Percentiles rank a stretch among this genome's conserved stretches.
Conservation (phyloP, 1,139 yeast genomes). For the Tardiomyces blankii region DNA sequence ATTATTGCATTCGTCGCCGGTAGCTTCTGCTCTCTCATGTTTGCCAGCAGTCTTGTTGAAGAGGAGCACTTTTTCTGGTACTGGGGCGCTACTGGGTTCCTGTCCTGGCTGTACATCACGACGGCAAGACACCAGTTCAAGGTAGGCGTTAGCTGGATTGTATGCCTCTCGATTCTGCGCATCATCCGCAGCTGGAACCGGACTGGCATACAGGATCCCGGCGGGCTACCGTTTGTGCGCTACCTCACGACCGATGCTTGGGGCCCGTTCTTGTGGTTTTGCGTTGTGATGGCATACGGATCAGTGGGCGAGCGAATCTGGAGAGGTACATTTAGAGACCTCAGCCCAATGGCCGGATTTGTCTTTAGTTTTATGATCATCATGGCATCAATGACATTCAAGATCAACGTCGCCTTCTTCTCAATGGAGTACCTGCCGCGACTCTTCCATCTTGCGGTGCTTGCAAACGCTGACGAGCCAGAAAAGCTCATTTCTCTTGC, state of each 20-base stretch:
- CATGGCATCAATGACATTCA: conserved; percentile 41
- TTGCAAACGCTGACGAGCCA: conserved; percentile 10
- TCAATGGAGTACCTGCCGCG: conserved; percentile 44
- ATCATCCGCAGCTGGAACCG: conserved; percentile 77
- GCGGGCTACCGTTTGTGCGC: conserved; percentile 36
- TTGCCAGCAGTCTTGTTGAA: conserved; percentile 89
- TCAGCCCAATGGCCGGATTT: conserved; percentile 26
- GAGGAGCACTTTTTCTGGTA: conserved; percentile 98
- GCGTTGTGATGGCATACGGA: conserved; percentile 35
- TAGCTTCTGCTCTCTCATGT: conserved; percentile 47
- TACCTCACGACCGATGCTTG: conserved; percentile 17
- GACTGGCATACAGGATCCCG: conserved; percentile 74
- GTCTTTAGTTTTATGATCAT: conserved; percentile 31
- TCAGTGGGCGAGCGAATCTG: conserved; percentile 16
- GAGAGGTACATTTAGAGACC: conserved; percentile 16
- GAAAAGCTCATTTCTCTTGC: conserved; percentile 19
- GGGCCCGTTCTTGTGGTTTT: conserved; percentile 36
- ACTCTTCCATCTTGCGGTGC: conserved; percentile 25
- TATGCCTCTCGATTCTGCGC: conserved; percentile 38
- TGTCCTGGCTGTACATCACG: conserved; percentile 20
- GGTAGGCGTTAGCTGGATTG: conserved; percentile 20
- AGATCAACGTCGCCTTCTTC: conserved; percentile 41
- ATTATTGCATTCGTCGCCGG: conserved; percentile 28
- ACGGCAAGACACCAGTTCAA: conserved; percentile 16
- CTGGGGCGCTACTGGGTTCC: conserved; percentile 45